phyloP scores from a whole-genome alignment of 2,329 filamentous ascomycete species.

The Penicillium sp. region DNA sequence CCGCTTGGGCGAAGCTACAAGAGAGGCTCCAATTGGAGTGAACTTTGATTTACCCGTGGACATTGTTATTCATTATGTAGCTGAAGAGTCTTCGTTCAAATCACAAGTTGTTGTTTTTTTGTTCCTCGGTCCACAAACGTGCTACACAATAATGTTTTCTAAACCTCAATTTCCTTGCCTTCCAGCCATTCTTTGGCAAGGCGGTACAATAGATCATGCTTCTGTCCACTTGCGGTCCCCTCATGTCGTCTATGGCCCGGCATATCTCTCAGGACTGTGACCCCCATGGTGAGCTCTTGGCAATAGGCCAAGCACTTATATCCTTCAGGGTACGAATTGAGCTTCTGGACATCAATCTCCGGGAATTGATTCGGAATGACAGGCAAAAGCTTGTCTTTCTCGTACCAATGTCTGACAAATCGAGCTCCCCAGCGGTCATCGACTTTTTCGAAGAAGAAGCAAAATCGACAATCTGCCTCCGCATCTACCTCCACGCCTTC shows the following conservation, averaged over 20 bases:
- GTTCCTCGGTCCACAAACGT: background rate
- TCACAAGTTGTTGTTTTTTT: too few relatives aligned
- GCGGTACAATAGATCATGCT: constrained; percentile 51
- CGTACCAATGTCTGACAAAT: constrained; percentile 54
- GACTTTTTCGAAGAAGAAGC: constrained; percentile 49
- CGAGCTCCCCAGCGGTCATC: constrained; percentile 47
- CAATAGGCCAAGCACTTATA: constrained; percentile 49
- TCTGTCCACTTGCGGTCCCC: constrained; percentile 39
- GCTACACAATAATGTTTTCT: background rate
- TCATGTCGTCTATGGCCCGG: constrained; percentile 46
- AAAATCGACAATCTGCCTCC: constrained; percentile 52
- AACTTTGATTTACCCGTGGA: background rate
- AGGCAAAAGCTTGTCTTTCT: constrained; percentile 55
- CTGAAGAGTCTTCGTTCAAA: background rate
- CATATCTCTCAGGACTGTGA: constrained; percentile 48
- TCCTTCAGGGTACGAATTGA: constrained; percentile 46
- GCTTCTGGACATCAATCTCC: constrained; percentile 41
- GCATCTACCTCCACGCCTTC: constrained; percentile 48
- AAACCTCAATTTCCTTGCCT: constrained; percentile 35
- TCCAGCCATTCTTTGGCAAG: constrained; percentile 50
- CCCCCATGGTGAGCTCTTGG: constrained; percentile 51
- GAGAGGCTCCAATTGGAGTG: constrained; percentile 7
- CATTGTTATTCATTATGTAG: background rate
- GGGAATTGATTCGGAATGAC: constrained; percentile 49
- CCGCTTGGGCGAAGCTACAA: constrained; percentile 54